Base-by-base conservation (phyloP, 2,329 filamentous ascomycete species). In the Alternaria conjuncta region DNA sequence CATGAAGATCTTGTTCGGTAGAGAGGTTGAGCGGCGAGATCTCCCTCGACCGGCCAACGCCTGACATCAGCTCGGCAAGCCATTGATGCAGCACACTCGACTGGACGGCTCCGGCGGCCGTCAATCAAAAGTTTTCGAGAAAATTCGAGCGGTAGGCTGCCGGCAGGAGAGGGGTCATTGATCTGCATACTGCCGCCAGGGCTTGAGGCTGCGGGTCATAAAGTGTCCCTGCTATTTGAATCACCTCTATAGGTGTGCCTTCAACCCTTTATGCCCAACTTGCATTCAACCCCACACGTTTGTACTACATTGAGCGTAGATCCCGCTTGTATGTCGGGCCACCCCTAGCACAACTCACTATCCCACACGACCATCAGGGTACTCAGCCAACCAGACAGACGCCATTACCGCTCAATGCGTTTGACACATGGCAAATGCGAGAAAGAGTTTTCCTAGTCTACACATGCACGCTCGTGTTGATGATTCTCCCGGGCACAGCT, bases 351-450 rank as follows among this genome's bases (percentile, higher is more conserved):
- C 32, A 47, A 53, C 41, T 50, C 43, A 56, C 46, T 26, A 45
- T 60, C 65, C 67, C 61, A 67, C 60, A 60, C 47, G 44, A 21
- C 61, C 73, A 75, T 69, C 71, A 74, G 7, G 71, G 73, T 74
- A 43, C 73, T 75, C 71, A 65, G 4, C 72, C 72, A 75, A 73
- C 68, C 60, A 69, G 15, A 32, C 15, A 5, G 13, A 23, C 15
- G 30, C 4, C 25, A 68, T 71, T 73, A 61, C 44, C 30, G 41
- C 54, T 53, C 59, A 20, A 23, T 20, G n/a, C 43, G 15, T 60
- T 23, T 56, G 41, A 20, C 25, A 18, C 44, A 47, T 64, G 53
- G 61, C 57, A 59, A 58, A 55, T 15, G 30, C 49, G 44, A 36
- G 30, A 43, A 49, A 64, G 44, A 61, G 32, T 57, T 60, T 63